A percentile compares a stretch with the other conserved stretches of the same genome.
Conservation (phyloP, 495 filamentous ascomycete genomes). For the Bryoglossum gracile region DNA sequence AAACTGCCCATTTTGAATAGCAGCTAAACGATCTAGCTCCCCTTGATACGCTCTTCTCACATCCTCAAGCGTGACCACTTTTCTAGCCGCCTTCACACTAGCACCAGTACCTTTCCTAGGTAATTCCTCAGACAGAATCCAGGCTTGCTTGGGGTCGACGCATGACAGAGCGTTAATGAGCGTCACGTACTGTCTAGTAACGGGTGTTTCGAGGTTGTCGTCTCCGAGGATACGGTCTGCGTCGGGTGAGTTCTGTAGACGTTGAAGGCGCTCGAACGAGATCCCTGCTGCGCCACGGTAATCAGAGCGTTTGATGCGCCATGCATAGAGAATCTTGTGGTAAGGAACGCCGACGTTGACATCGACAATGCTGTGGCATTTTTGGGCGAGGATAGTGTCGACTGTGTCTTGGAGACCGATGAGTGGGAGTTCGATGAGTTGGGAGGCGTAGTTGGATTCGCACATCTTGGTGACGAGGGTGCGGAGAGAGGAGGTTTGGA, state of each 20-base stretch:
- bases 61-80: constrained; percentile 74
- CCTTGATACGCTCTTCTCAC: constrained; percentile 76
- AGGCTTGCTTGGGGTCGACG: constrained; percentile 75
- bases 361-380: constrained; percentile 50
- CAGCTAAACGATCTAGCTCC: constrained; percentile 71
- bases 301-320: constrained; percentile 74
- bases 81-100: constrained; percentile 32
- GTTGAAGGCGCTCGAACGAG: constrained; percentile 59
- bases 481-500: constrained; percentile 57
- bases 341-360: constrained; percentile 55
- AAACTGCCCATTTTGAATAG: constrained; percentile 53
- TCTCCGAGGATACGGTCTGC: constrained; percentile 36
- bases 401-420: constrained; percentile 66
- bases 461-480: constrained; percentile 65
- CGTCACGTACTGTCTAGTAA: constrained; percentile 64
- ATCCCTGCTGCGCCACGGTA: constrained; percentile 82
- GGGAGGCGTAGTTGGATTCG: constrained; percentile 54
- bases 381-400: constrained; percentile 65
- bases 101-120: constrained; percentile 19
- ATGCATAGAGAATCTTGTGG: constrained; percentile 81
- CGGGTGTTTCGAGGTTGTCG: constrained; percentile 47
- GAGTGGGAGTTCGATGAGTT: constrained; percentile 70
- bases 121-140: constrained; percentile 43
- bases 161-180: constrained; percentile 85
- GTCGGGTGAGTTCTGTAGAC: constrained; percentile 48